phyloP scores from a whole-genome alignment of 2,329 filamentous ascomycete species.

The Aureobasidium sp. region DNA sequence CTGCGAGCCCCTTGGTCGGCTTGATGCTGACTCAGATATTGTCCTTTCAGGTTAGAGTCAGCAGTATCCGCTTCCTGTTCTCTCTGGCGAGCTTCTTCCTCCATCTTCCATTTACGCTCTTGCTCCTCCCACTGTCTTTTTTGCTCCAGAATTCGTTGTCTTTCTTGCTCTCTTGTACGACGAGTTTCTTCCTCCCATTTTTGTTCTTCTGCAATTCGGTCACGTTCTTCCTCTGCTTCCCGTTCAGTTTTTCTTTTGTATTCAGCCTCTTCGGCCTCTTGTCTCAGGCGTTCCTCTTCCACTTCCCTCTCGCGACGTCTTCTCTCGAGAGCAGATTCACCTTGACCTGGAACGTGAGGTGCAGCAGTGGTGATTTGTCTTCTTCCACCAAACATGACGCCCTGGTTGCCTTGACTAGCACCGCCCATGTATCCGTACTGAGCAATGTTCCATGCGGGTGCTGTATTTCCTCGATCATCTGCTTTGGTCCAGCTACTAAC shows the following conservation, averaged over 20 bases:
- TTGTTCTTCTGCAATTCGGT: slow-evolving; percentile 55
- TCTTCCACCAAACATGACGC: slow-evolving; percentile 83
- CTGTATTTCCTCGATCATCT: slow-evolving; percentile 69
- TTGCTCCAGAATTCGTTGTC: slow-evolving; percentile 56
- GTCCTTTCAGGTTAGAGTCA: slow-evolving; percentile 66
- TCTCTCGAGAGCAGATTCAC: slow-evolving; percentile 76
- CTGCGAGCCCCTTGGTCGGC: slow-evolving; percentile 50
- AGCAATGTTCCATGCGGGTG: slow-evolving; percentile 95
- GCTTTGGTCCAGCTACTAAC: slow-evolving; percentile 89
- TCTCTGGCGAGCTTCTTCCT: slow-evolving; percentile 61
- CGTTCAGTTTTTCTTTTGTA: slow-evolving; percentile 40
- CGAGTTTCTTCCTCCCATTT: slow-evolving; percentile 60
- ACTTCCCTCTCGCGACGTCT: slow-evolving; percentile 48
- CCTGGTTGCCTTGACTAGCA: slow-evolving; percentile 90
- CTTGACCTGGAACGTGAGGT: slow-evolving; percentile 62
- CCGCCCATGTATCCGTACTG: slow-evolving; percentile 99
- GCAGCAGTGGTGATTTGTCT: slow-evolving; percentile 83
- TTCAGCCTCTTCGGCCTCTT: slow-evolving; percentile 47
- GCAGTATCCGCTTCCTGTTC: slow-evolving; percentile 67
- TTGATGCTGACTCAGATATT: slow-evolving; percentile 82
- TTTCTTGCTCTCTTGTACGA: slow-evolving; percentile 52
- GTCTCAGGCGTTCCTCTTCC: slow-evolving; percentile 47
- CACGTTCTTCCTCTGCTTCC: slow-evolving; percentile 60
- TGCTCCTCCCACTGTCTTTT: slow-evolving; percentile 71
- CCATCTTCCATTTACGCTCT: slow-evolving; percentile 66